Conservation (phyloP, 352 stramenopile genomes). For the Globisporangium spinosum region DNA sequence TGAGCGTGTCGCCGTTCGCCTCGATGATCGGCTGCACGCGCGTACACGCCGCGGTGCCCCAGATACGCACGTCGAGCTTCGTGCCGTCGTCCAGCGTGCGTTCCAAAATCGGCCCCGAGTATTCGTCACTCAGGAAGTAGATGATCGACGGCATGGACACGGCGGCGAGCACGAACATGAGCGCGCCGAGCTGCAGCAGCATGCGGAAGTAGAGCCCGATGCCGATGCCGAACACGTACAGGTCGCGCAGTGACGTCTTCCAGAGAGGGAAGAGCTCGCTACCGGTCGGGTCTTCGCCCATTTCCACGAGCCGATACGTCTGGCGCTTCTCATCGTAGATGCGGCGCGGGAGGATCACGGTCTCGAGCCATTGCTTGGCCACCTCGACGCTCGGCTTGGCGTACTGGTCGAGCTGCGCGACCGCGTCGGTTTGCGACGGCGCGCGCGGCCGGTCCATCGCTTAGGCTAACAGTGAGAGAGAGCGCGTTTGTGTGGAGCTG, state of each 20-base stretch:
- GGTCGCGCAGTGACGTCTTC: constrained; percentile 48
- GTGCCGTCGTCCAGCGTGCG: constrained; percentile 27
- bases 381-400: constrained; percentile 36
- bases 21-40: constrained; percentile 23
- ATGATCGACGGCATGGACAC: constrained; percentile 56
- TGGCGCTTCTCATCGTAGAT: constrained; percentile 35
- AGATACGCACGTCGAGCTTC: constrained; percentile 45
- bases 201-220: constrained; percentile 79
- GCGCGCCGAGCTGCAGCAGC: constrained; percentile 45
- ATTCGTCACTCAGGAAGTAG: constrained; percentile 65
- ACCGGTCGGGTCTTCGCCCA: constrained; percentile 49
- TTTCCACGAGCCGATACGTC: constrained; percentile 54
- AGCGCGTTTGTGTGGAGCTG: not conserved
- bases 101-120: constrained; percentile 40
- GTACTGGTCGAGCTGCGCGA: constrained; percentile 29
- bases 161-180: constrained; percentile 52
- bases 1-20: constrained; percentile 11
- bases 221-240: constrained; percentile 71
- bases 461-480: not conserved
- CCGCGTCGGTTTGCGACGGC: constrained; percentile 9
- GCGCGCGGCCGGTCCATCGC: constrained; percentile 15
- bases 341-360: constrained; percentile 56
- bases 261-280: constrained; percentile 66
- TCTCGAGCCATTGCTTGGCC: constrained; percentile 47
- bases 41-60: constrained; percentile 58